Evolutionary conservation across 139 green algal genomes (phyloP), one percentile per base, ranked within the genome.

Genomic region (Haematococcus lacustris): DNA sequence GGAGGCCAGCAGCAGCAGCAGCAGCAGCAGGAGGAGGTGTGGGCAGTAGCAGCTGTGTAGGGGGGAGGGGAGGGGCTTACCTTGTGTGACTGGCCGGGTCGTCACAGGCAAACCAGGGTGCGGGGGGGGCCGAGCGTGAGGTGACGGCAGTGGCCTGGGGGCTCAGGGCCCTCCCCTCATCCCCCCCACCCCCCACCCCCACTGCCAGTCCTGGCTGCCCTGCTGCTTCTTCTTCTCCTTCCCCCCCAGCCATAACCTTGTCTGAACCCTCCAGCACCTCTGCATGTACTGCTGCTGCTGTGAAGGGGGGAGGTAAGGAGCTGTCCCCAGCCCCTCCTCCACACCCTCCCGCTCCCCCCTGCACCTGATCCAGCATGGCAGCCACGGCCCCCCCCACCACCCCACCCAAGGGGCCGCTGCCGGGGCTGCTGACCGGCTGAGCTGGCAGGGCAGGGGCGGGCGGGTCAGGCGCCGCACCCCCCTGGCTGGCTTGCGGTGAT

Each of bases 61-160:
- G n/a, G n/a, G 13, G 47, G 21, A 57, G 47, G 13, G 47, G 21
- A 13, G 21, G 21, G 21, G 47, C 47, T 28, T 4, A 64, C 53
- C 53, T 64, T 21, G 33, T 64, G 4, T 64, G 30, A 26, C 23
- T 64, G 53, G 33, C 26, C 33, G 53, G 53, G 26, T 64, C 53
- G 26, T 64, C 53, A 30, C 53, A 64, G 4, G 53, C 53, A 64
- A 64, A 64, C 53, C 53, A 64, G 17, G 53, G 23, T 64, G 53
- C 53, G 4, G 53, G 53, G 4, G 53, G 13, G 21, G 30, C 53
- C 4, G 9, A 7, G 4, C 4, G 4, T 34, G 9, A 35, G 17
- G 53, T 30, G 4, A 64, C 23, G 23, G 53, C 53, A 4, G 23
- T 26, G 4, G 53, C 53, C 53, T 64, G 53, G 13, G 53, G 33